phyloP scores from a whole-genome alignment of 169 alveolate genomes.

The Plasmodium cynomolgi region DNA sequence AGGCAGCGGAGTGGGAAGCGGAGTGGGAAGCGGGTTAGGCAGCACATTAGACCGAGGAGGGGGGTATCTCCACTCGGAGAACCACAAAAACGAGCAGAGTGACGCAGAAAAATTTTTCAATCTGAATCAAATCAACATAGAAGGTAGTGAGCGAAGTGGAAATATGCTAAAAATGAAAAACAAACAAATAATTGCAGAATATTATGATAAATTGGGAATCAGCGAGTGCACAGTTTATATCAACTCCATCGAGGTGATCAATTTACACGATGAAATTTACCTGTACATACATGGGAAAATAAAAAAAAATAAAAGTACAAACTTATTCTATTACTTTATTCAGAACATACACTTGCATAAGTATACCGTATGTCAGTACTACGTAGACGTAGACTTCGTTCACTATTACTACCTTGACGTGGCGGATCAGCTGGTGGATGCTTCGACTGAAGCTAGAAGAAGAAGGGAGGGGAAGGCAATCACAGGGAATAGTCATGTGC shows the following conservation, averaged over 20 bases:
- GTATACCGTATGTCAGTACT: conserved; percentile 44
- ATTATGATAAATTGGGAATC: conserved; percentile 22
- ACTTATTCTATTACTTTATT: conserved; percentile 21
- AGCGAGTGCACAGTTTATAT: conserved; percentile 57
- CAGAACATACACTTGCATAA: conserved; percentile 64
- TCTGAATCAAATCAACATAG: conserved; percentile 11
- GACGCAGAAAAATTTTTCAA: conserved; percentile 17
- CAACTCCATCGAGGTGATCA: conserved; percentile 44
- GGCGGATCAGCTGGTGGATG: background rate
- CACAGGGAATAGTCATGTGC: background rate
- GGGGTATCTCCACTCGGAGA: background rate
- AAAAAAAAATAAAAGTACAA: conserved; percentile 42
- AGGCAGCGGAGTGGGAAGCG: background rate
- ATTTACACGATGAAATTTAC: conserved; percentile 51
- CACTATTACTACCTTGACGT: conserved; percentile 19
- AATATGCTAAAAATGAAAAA: conserved; percentile 32
- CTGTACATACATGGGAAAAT: conserved; percentile 67
- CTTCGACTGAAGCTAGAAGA: background rate
- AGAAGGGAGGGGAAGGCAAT: background rate
- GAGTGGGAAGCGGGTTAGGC: too few relatives aligned
- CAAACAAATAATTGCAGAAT: conserved; percentile 19
- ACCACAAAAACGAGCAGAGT: background rate
- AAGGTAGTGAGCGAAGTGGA: conserved; percentile 36
- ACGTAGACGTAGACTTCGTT: conserved; percentile 63
- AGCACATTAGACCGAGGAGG: background rate